Evolutionary conservation across 2,329 filamentous ascomycete genomes (phyloP).

Genomic region (Arthrobotrys sinensis): DNA sequence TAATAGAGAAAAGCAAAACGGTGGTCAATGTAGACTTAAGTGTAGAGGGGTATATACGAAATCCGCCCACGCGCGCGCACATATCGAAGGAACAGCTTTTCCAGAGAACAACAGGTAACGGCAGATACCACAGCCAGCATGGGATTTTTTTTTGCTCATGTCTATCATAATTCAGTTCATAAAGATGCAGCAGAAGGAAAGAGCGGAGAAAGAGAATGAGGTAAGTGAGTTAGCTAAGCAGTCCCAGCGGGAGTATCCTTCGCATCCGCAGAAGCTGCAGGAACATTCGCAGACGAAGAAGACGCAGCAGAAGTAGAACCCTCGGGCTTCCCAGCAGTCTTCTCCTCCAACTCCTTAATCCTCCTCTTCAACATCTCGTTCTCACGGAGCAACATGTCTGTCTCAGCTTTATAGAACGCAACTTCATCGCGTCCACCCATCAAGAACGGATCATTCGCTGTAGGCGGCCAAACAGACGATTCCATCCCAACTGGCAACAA

Average conservation of each 20-base stretch:
- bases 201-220: background rate
- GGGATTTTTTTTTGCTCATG: background rate
- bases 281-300: constrained; percentile 17
- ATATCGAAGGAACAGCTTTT: constrained; percentile 28
- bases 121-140: constrained; percentile 36
- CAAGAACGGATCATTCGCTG: constrained; percentile 65
- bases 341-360: constrained; percentile 67
- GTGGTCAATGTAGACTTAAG: constrained; percentile 1
- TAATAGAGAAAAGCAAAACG: constrained; percentile 20
- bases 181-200: background rate
- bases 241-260: constrained; percentile 19
- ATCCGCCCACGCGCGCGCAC: constrained; percentile 12
- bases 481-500: constrained; percentile 75
- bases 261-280: constrained; percentile 8
- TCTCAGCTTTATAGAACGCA: constrained; percentile 86
- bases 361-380: constrained; percentile 86
- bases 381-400: constrained; percentile 81
- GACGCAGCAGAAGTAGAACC: constrained; percentile 24
- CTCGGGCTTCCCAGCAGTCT: constrained; percentile 17
- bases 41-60: constrained; percentile 42
- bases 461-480: constrained; percentile 73
- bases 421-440: constrained; percentile 77
- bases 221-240: background rate
- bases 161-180: constrained; percentile 1
- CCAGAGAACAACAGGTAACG: constrained; percentile 1